Base-by-base conservation (phyloP, 2,329 filamentous ascomycete genomes). In the Aspergillus nomiae region DNA sequence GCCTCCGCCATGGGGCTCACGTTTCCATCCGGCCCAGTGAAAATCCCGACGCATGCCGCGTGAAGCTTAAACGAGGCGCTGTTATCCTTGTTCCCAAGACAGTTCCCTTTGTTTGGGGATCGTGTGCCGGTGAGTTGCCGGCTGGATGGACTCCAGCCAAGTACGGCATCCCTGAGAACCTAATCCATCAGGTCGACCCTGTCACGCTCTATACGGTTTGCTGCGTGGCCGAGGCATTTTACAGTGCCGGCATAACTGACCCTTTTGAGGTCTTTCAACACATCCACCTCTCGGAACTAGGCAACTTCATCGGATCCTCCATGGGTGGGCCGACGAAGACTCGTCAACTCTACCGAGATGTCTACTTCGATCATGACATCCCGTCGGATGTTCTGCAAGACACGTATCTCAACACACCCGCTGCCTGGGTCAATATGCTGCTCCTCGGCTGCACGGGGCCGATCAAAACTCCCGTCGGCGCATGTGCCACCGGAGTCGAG, bases 361-460 rank as follows among this genome's bases (percentile, higher is more conserved):
- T 95, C 64, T 98, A 90, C 88, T 86, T 98, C 66, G 95, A 99
- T 82, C 95, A 94, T 83, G 95, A 94, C 61, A 87, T 98, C 57
- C 96, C 99, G 82, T 99, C 98, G 82, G 95, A 99, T 76, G 97
- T 99, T 76, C 87, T 99, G 16, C 95, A 99, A 77, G 95, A 99
- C 81, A 98, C 95, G 16, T 99, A 99, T 85, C 98, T 99, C 87
- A 99, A 99, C 86, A 99, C 95, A 61, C 99, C 98, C 94, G 90
- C 92, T 71, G 95, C 95, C n/a, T 99, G 95, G 95, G 94, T 99
- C 62, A 99, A 99, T 85, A 99, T 99, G 95, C 84, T 99, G 81
- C 85, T 99, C 68, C 84, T 99, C 67, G 99, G 95, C 5, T 98
- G 95, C 7, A 98, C 95, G 59, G 95, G 95, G 70, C 92, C 95